Evolutionary conservation across 2,329 filamentous ascomycete species (phyloP).

Genomic region (Tolypocladium tundrense): DNA sequence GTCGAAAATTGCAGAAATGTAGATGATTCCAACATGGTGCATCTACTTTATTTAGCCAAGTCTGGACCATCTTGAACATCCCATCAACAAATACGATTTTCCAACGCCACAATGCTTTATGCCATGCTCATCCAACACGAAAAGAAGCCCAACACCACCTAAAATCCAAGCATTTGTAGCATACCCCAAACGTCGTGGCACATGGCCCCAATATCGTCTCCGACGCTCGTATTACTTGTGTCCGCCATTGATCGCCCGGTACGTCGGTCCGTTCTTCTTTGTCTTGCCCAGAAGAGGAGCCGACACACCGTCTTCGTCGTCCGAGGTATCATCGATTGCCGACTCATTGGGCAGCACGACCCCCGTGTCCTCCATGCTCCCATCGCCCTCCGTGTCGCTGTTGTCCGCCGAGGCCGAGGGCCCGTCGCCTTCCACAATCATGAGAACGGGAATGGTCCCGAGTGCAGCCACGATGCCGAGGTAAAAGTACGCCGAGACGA

Average conservation of each 20-base stretch:
- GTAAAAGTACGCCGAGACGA: constrained; percentile 74
- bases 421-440: constrained; percentile 66
- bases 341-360: constrained; percentile 12
- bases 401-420: constrained; percentile 28
- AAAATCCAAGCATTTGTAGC: neutral
- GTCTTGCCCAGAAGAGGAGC: constrained; percentile 10
- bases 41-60: neutral
- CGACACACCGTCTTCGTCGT: constrained; percentile 6
- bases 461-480: constrained; percentile 53
- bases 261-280: neutral
- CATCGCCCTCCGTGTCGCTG: constrained; percentile 22
- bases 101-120: neutral
- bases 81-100: neutral
- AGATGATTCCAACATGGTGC: neutral
- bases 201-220: neutral
- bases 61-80: neutral
- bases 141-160: neutral
- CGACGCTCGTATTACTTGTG: neutral
- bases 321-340: constrained; percentile 11
- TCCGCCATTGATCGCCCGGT: constrained; percentile 1
- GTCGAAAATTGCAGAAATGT: neutral
- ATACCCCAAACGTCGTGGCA: neutral
- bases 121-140: neutral
- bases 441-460: constrained; percentile 62
- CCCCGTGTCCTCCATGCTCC: constrained; percentile 8